These are phyloP conservation scores for Tylopilus subfusipes DNA, from an alignment of 768 basidiomycete species.

Conservation along the genomic window DNA sequence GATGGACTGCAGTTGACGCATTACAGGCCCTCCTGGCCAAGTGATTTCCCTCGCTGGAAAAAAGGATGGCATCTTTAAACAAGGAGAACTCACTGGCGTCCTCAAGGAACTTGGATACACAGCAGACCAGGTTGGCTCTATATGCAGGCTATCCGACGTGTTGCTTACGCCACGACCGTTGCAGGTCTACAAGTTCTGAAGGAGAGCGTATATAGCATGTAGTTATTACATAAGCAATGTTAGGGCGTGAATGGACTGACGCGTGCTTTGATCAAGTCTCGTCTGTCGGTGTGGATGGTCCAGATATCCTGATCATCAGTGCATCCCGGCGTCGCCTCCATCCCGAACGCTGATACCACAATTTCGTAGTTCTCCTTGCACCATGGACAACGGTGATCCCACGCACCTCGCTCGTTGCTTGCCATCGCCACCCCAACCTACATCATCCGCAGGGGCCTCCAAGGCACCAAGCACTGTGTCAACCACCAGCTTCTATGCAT, in stretches of 20 bases:
- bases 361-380: neutral
- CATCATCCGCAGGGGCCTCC: constrained; percentile 35
- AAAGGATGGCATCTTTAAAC: constrained; percentile 73
- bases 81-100: constrained; percentile 78
- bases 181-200: constrained; percentile 43
- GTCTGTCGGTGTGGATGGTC: constrained; percentile 9
- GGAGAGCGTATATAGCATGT: neutral
- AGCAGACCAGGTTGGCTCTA: constrained; percentile 67
- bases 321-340: neutral
- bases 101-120: constrained; percentile 86
- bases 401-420: constrained; percentile 33
- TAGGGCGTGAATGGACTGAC: constrained; percentile 14
- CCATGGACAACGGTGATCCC: constrained; percentile 49
- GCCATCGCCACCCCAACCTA: constrained; percentile 44
- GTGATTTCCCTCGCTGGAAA: constrained; percentile 86
- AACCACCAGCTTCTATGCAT: constrained; percentile 27
- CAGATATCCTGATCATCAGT: constrained; percentile 17
- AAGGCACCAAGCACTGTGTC: constrained; percentile 25
- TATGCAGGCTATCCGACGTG: neutral
- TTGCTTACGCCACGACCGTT: constrained; percentile 2
- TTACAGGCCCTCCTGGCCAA: constrained; percentile 73
- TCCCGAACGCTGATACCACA: constrained; percentile 10
- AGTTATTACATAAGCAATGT: constrained; percentile 32
- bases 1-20: neutral
- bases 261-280: constrained; percentile 24